Conservation (phyloP, 208 protist species). For the Acanthamoeba royreba region DNA sequence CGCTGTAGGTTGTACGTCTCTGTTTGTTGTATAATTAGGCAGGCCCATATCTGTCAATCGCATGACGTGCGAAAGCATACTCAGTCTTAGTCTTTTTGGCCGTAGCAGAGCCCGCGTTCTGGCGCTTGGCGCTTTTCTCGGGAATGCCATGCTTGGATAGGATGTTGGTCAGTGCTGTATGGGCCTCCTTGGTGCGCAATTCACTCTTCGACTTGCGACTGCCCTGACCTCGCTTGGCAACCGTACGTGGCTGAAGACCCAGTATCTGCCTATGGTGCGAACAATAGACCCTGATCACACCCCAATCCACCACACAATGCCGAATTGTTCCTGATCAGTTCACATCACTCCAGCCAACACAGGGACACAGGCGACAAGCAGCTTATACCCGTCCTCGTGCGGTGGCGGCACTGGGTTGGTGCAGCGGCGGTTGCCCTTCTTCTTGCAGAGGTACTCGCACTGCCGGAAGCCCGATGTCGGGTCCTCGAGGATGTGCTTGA, state of each 20-base stretch:
- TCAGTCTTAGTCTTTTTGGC: neutral
- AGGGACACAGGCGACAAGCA: neutral
- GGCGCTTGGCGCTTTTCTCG: neutral
- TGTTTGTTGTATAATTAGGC: neutral
- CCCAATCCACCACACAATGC: neutral
- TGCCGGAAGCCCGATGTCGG: neutral
- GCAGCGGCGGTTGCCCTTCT: slow-evolving; percentile 5
- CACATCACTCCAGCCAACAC: too few relatives aligned
- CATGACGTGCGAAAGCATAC: neutral
- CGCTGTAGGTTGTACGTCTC: neutral
- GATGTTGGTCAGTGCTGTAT: neutral
- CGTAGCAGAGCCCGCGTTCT: neutral
- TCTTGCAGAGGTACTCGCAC: slow-evolving; percentile 33
- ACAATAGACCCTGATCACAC: neutral
- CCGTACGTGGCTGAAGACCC: neutral
- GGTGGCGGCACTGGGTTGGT: neutral
- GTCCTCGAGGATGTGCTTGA: slow-evolving; percentile 36
- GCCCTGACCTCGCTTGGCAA: neutral
- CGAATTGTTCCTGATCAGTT: neutral
- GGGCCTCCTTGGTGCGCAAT: neutral
- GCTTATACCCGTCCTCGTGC: neutral
- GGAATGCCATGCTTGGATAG: neutral
- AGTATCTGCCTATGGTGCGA: neutral
- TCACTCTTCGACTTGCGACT: neutral
- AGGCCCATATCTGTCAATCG: neutral